These are phyloP conservation scores for Chondrus crispus DNA, from an alignment of 23 red algal species.

Conservation along the genomic window DNA sequence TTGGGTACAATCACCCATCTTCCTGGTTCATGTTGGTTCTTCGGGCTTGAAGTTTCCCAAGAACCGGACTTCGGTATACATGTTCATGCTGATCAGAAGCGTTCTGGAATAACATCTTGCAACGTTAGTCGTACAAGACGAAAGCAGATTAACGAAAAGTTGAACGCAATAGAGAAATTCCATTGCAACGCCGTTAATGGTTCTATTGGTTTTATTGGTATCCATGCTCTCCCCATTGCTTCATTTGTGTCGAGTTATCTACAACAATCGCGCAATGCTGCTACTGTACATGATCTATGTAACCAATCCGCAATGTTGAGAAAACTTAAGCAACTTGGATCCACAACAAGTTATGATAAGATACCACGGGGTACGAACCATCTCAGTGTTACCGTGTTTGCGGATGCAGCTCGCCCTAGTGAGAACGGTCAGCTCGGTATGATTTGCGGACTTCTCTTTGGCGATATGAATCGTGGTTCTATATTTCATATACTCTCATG, in stretches of 20 bases:
- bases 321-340: not conserved
- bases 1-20: not conserved
- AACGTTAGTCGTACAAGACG: not conserved
- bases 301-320: not conserved
- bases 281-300: not conserved
- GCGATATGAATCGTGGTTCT: not conserved
- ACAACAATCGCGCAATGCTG: not conserved
- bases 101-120: no score
- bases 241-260: not conserved
- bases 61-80: not conserved
- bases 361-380: not conserved
- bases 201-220: not conserved
- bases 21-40: not conserved
- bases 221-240: not conserved
- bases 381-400: not conserved
- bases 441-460: not conserved
- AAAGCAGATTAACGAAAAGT: not conserved
- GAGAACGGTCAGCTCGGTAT: not conserved
- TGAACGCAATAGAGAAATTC: not conserved
- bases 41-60: not conserved
- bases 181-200: not conserved
- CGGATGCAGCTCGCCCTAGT: not conserved
- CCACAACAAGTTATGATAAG: not conserved
- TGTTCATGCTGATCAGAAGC: not conserved
- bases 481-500: not conserved